These are phyloP conservation scores for Astrothelium subdiscretum DNA, from an alignment of 495 filamentous ascomycete species.

Conservation along the genomic window DNA sequence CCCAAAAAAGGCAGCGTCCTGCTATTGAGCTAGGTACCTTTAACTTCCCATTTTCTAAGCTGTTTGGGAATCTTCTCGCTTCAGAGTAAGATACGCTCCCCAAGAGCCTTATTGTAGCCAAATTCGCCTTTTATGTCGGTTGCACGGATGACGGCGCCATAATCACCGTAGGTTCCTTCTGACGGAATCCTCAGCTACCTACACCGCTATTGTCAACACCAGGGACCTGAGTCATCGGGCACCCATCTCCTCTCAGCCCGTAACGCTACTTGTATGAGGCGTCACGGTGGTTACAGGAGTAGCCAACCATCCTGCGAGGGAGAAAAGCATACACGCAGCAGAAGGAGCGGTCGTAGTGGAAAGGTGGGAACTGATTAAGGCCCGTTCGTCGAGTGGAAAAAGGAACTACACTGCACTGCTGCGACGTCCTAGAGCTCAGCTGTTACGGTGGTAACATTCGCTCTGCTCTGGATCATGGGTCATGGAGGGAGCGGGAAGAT, in stretches of 20 bases:
- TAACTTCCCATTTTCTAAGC: neutral
- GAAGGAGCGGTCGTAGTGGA: neutral
- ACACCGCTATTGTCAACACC: no score
- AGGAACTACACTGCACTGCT: neutral
- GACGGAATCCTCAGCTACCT: no score
- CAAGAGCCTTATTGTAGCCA: no score
- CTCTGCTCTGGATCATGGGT: neutral
- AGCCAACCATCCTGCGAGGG: neutral
- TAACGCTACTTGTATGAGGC: neutral
- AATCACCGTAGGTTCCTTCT: no score
- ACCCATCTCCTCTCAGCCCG: neutral
- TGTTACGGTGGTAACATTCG: neutral
- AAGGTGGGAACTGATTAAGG: neutral
- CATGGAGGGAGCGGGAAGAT: neutral
- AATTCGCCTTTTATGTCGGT: no score
- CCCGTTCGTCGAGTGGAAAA: neutral
- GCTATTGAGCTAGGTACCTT: neutral
- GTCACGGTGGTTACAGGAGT: neutral
- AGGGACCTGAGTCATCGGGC: neutral
- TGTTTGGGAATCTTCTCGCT: neutral
- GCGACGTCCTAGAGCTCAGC: neutral
- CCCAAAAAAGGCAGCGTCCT: neutral
- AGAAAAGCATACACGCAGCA: neutral
- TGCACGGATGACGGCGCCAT: no score
- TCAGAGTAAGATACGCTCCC: no score